Base-by-base conservation (phyloP, 208 protist species). In the Baffinella frigidus region DNA sequence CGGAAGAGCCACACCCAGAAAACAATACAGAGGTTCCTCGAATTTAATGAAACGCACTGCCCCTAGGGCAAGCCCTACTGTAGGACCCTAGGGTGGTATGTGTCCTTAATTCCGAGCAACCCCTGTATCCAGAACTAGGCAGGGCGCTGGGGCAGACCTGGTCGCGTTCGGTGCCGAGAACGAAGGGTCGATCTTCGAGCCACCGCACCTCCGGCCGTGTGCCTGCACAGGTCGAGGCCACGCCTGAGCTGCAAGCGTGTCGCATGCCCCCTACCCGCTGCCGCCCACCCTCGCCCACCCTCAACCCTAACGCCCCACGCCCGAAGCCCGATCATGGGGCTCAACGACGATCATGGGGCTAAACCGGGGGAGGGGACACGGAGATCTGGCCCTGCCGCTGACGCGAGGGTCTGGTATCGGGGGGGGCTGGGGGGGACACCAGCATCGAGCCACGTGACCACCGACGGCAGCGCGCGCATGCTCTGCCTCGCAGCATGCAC, bases 111-210 rank as follows among this genome's bases (percentile, higher is more conserved):
- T n/a, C n/a, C n/a, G n/a, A n/a, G n/a, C n/a, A n/a, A n/a, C n/a
- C n/a, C n/a, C n/a, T n/a, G n/a, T n/a, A n/a, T n/a, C n/a, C 48
- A 17, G 0, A n/a, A 64, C 24, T 14, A 64, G 56, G 56, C 24
- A 27, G 24, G 56, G 56, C 0, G 56, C 30, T 3, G 17, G 56
- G 56, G 2, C 24, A 33, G 56, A 64, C 74, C 41, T 64, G 44
- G 41, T 84, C 74, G 44, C 74, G 74, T 43, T 84, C 74, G 11
- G 74, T 84, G 44, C 44, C 44, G 44, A 84, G 44, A n/a, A 84
- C 11, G 30, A 84, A 33, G 33, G 74, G 74, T 0, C 74, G 7
- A 2, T 14, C 44, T 43, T 0, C 7, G 7, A 84, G 74, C 74
- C 74, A 84, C 7, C 41, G 33, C 74, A 50, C 1, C 9, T 0